Percentiles rank a stretch among this genome's conserved stretches.
Evolutionary conservation across 805 yeast species (phyloP).

Genomic region (Cyberlindnera bimundalis): DNA sequence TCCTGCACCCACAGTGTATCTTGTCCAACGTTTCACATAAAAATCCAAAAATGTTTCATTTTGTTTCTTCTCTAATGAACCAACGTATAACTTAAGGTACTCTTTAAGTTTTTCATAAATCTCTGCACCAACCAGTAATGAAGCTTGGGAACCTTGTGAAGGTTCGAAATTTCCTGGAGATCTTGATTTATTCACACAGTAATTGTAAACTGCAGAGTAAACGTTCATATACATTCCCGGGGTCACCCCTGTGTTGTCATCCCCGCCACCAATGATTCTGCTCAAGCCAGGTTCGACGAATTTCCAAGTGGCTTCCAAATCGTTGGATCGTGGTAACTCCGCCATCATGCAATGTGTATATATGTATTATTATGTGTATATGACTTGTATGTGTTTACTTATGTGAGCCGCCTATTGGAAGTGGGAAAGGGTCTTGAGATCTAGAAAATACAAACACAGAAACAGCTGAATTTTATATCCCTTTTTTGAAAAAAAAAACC

Average conservation of each 20-base stretch:
- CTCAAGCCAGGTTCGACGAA: conserved; percentile 75
- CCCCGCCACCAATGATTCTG: conserved; percentile 61
- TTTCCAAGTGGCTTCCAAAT: conserved; percentile 68
- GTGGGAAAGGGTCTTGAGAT: neutral
- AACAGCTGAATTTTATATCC: no score
- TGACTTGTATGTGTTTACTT: neutral
- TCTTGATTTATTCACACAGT: conserved; percentile 79
- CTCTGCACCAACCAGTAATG: conserved; percentile 79
- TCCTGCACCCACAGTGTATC: conserved; percentile 88
- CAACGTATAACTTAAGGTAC: conserved; percentile 62
- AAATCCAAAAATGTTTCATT: conserved; percentile 73
- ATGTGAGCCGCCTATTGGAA: neutral
- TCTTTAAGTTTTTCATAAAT: conserved; percentile 68
- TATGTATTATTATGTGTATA: no score
- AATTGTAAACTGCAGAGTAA: conserved; percentile 89
- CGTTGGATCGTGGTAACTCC: conserved; percentile 52
- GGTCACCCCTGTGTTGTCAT: conserved; percentile 53
- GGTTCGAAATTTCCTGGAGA: conserved; percentile 35
- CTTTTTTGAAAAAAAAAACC: no score
- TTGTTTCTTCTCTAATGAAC: conserved; percentile 44
- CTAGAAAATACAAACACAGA: no score
- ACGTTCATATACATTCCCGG: conserved; percentile 81
- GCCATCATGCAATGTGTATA: conserved; percentile 16
- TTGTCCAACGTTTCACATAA: conserved; percentile 84
- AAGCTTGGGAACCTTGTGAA: conserved; percentile 30